Evolutionary conservation across 768 basidiomycete genomes (phyloP), one percentile per base, ranked within the genome.

Genomic region (Dioszegia aurantiaca): DNA sequence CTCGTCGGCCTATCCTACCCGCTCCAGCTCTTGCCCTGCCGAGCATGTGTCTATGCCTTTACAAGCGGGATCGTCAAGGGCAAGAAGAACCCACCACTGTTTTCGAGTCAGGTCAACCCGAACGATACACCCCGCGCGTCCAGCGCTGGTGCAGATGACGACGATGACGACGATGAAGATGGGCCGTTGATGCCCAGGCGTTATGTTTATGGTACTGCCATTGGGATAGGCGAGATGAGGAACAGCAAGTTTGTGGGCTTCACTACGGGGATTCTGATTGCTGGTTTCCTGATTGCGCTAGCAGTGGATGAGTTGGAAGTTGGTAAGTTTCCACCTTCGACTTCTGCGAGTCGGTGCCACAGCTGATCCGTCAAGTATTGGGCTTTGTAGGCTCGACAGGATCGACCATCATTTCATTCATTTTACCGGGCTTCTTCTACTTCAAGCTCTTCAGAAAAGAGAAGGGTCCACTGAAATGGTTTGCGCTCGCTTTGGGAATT

Each of bases 301-400:
- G 49, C 62, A 23, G 74, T 77, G 19, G 73, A 77, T 58, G 75
- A 77, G 62, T 55, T 77, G 48, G 75, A 74, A 59, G 65, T 71
- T 44, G 72, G 75, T 76, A 55, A 64, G 74, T 62, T 51, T 11
- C 37, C 21, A 6, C 11, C 30, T 10, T 39, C 45, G 24, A 28
- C n/a, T n/a, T n/a, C n/a, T n/a, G n/a, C n/a, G n/a, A n/a, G n/a
- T n/a, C 40, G 4, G n/a, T 8, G 10, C 17, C 1, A 3, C 1
- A 31, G 28, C 54, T 60, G 41, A 55, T 26, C 16, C 51, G 24
- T 19, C 37, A 69, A 90, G 94, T 98, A 14, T 81, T 98, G 31
- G 90, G 91, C 3, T 95, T 99, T 72, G 94, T 99, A 36, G 95
- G 95, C 1, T 87, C 91, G 23, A 97, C 92, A 0, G 95, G 95